Evolutionary conservation across 108 stramenopile species (phyloP), one percentile per base, ranked within the genome.

Genomic region (Schizochytrium sp.): DNA sequence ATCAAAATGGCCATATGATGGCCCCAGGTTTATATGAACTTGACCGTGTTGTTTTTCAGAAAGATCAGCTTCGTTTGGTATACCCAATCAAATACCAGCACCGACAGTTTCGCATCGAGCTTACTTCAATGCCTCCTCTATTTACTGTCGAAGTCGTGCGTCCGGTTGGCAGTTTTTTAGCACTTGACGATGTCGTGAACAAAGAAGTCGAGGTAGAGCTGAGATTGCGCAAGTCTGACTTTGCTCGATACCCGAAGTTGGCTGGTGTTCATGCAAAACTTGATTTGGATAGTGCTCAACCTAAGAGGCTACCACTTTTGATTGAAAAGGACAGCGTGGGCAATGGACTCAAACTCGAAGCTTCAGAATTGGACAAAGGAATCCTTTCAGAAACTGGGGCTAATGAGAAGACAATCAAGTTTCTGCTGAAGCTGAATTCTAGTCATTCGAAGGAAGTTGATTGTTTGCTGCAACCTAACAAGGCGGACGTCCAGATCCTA

Each of bases 31-130:
- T 44, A 7, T 69, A 69, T 44, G 64, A 69, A 38, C 7, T 69
- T 38, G 64, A 69, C 64, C 64, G 64, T 44, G 64, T 69, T 44
- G 64, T 69, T 44, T 69, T 69, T 44, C 64, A 69, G 15, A 38
- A 38, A 7, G 64, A 69, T 0, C 40, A 69, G 44, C 64, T 69
- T 12, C 64, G 64, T 1, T 7, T 69, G 64, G 64, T 69, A 7
- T 69, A 44, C 28, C 64, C 64, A 8, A 38, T 69, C 5, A 44
- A 69, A 28, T 28, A 28, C 28, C 28, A 28, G 28, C 28, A 28
- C 28, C 28, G 28, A 28, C 28, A 28, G 28, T 28, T 44, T 7
- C 64, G 64, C 7, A 69, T 69, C 15, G 64, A 69, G 64, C 15
- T 69, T 5, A 10, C 12, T 8, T 1, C 8, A 15, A 69, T 69